Percentiles rank a stretch among this genome's conserved stretches.
Conservation (phyloP, 371 early-diverging fungal genomes). For the Mucor saturninus region DNA sequence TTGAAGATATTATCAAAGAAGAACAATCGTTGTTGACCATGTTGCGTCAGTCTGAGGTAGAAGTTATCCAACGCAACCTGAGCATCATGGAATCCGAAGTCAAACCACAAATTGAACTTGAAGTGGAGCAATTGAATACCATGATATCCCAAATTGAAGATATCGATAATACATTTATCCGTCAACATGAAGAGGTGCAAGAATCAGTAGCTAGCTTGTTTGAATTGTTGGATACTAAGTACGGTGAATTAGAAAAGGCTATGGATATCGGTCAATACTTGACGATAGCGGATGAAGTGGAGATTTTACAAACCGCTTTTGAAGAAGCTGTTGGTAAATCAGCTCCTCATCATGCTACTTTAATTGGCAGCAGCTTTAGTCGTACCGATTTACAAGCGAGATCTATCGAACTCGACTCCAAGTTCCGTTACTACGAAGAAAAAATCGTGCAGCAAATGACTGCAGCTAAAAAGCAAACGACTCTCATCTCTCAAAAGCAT, state of each 20-base stretch:
- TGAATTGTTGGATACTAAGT: conserved; percentile 27
- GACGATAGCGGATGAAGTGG: conserved; percentile 40
- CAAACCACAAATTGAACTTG: conserved; percentile 20
- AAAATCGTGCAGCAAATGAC: conserved; percentile 49
- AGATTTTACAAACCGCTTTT: conserved; percentile 42
- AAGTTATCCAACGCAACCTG: conserved; percentile 7
- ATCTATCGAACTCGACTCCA: conserved; percentile 57
- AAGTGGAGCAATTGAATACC: conserved; percentile 12
- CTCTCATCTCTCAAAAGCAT: background rate
- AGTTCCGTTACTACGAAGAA: conserved; percentile 60
- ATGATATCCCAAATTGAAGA: conserved; percentile 21
- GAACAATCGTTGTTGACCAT: conserved; percentile 6
- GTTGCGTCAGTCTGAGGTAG: conserved; percentile 18
- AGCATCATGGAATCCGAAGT: conserved; percentile 14
- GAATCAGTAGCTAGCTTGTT: conserved; percentile 20
- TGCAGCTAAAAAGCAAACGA: conserved; percentile 24
- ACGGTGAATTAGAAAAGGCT: conserved; percentile 29
- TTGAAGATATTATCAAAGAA: background rate
- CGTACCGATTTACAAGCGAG: conserved; percentile 57
- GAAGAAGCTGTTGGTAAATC: conserved; percentile 48
- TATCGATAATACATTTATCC: conserved; percentile 19
- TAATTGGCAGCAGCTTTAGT: conserved; percentile 29
- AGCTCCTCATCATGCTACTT: conserved; percentile 23
- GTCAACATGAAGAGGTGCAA: conserved; percentile 26
- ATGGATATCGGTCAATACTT: conserved; percentile 36